A percentile compares a stretch with the other conserved stretches of the same genome.
phyloP scores from a whole-genome alignment of 1,284 basidiomycete genomes.

The Ustilago vetiveriae region DNA sequence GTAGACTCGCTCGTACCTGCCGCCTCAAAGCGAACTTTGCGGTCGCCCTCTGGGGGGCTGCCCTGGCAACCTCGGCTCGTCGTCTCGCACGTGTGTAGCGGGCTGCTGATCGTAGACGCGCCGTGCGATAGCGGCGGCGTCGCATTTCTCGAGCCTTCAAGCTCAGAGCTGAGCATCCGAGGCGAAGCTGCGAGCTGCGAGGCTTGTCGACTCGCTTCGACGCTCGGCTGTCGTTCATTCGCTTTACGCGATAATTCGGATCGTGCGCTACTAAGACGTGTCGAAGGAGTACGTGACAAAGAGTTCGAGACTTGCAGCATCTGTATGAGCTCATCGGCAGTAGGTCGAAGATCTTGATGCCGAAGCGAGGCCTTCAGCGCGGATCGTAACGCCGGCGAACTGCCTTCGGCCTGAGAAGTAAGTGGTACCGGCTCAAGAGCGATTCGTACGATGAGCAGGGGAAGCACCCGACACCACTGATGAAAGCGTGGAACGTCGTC shows the following conservation, averaged over 20 bases:
- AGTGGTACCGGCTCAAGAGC: slow-evolving; percentile 28
- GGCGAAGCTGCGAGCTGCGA: slow-evolving; percentile 12
- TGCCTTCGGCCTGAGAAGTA: slow-evolving; percentile 18
- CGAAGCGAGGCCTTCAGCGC: slow-evolving; percentile 34
- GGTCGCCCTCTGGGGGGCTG: slow-evolving; percentile 3
- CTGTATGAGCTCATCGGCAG: slow-evolving; percentile 35
- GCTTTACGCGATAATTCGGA: neutral
- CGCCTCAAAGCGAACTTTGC: slow-evolving; percentile 21
- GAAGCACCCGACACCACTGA: slow-evolving; percentile 52
- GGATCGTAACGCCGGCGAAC: slow-evolving; percentile 20
- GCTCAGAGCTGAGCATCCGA: slow-evolving; percentile 9
- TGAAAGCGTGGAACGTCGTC: slow-evolving; percentile 52
- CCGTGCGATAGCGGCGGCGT: slow-evolving; percentile 28
- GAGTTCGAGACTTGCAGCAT: slow-evolving; percentile 9
- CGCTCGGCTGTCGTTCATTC: slow-evolving; percentile 1
- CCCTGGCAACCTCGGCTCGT: slow-evolving; percentile 1
- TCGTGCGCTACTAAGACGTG: neutral
- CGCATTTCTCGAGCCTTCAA: slow-evolving; percentile 20
- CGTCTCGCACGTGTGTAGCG: slow-evolving; percentile 31
- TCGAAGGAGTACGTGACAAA: neutral
- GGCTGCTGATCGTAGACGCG: slow-evolving; percentile 21
- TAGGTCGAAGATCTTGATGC: slow-evolving; percentile 45
- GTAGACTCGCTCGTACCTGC: slow-evolving; percentile 17
- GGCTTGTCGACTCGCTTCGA: neutral
- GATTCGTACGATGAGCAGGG: slow-evolving; percentile 47